phyloP scores from a whole-genome alignment of 202 grass and related monocot species.

The Panicum hallii region DNA sequence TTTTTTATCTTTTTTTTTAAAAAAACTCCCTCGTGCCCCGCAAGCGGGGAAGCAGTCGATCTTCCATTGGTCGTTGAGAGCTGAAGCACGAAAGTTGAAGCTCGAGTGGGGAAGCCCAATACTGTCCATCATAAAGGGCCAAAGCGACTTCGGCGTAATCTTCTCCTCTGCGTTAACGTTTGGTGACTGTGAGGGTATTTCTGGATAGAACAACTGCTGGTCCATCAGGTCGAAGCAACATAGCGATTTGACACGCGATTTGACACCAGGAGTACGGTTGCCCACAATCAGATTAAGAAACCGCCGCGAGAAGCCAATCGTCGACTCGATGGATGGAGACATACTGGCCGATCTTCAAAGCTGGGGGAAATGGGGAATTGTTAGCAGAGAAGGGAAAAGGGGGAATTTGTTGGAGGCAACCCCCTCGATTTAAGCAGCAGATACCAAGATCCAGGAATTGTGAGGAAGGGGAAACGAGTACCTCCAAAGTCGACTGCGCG shows the following conservation, averaged over 20 bases:
- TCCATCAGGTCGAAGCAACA: background rate
- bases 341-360: background rate
- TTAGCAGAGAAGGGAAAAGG: too few species aligned
- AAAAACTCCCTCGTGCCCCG: background rate
- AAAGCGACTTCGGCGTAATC: too few species aligned
- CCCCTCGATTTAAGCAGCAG: too few species aligned
- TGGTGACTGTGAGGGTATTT: too few species aligned
- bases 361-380: too few species aligned
- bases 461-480: too few species aligned
- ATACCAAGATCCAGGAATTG: too few species aligned
- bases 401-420: too few species aligned
- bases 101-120: background rate
- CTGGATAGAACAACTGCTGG: too few species aligned
- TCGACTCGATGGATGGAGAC: background rate
- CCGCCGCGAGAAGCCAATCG: background rate
- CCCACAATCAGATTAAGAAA: background rate
- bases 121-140: background rate
- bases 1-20: too few species aligned
- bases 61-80: background rate
- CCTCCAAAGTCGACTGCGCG: background rate
- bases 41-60: background rate
- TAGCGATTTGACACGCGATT: background rate
- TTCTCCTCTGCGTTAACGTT: too few species aligned
- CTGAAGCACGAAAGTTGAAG: conserved; percentile 1
- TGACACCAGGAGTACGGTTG: background rate